Percentiles rank a stretch among this genome's conserved stretches.
These are phyloP conservation scores for Withania somnifera DNA, from an alignment of 305 asterid species.

Conservation along the genomic window DNA sequence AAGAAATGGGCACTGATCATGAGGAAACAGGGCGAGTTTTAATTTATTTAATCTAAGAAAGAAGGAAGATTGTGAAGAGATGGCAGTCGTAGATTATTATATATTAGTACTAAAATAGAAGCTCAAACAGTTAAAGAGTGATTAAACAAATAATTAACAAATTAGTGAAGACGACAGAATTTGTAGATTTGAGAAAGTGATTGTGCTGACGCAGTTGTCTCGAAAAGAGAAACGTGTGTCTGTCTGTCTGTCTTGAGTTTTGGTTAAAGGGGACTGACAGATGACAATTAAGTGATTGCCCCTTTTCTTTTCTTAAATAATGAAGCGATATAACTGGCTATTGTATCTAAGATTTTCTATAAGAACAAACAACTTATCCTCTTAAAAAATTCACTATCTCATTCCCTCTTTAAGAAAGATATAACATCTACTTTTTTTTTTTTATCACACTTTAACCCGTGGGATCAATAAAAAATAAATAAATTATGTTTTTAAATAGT, in stretches of 20 bases:
- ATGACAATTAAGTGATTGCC: not conserved
- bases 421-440: too few relatives aligned
- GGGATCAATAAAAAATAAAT: too few relatives aligned
- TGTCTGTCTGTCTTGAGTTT: not conserved
- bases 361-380: too few relatives aligned
- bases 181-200: not conserved
- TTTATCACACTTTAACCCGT: too few relatives aligned
- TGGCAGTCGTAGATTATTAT: not conserved
- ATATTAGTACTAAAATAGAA: not conserved
- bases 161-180: not conserved
- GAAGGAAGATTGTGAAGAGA: not conserved
- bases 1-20: not conserved
- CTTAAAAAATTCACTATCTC: too few relatives aligned
- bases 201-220: too few relatives aligned
- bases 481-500: too few relatives aligned
- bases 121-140: not conserved
- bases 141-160: not conserved
- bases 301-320: not conserved
- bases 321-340: not conserved
- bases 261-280: not conserved
- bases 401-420: too few relatives aligned
- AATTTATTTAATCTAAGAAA: not conserved
- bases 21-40: not conserved
- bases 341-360: too few relatives aligned
- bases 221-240: not conserved